phyloP scores from a whole-genome alignment of 805 yeast genomes.

The Candida hungchunana region DNA sequence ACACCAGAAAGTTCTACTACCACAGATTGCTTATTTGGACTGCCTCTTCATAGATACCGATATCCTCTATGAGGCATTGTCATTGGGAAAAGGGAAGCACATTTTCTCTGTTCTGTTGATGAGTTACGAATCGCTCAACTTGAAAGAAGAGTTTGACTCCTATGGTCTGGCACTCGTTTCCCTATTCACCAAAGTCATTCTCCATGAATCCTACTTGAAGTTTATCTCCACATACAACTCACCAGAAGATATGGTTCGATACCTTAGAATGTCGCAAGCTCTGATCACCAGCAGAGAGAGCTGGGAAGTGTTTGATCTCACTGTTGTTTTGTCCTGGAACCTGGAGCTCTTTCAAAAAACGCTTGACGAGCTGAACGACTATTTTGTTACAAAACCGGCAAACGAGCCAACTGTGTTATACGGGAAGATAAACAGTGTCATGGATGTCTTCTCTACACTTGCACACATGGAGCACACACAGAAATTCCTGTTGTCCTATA shows the following conservation, averaged over 20 bases:
- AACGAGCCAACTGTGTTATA: slow-evolving; percentile 26
- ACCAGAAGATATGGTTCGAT: slow-evolving; percentile 14
- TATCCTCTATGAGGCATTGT: slow-evolving; percentile 17
- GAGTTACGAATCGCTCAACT: slow-evolving; percentile 19
- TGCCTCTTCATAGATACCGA: slow-evolving; percentile 15
- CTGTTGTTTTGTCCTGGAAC: slow-evolving; percentile 37
- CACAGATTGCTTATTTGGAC: slow-evolving; percentile 15
- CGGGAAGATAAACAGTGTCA: slow-evolving; percentile 23
- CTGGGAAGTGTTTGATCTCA: slow-evolving; percentile 36
- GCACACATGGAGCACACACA: slow-evolving; percentile 32
- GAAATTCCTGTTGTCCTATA: slow-evolving; percentile 32
- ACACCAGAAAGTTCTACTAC: slow-evolving; percentile 7
- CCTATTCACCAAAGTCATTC: slow-evolving; percentile 27
- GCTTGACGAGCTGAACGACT: slow-evolving; percentile 19
- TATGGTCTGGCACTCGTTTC: slow-evolving; percentile 24
- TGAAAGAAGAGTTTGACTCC: slow-evolving; percentile 13
- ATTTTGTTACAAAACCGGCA: slow-evolving; percentile 20
- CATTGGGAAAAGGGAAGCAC: slow-evolving; percentile 19
- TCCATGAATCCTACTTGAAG: slow-evolving; percentile 34
- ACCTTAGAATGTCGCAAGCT: slow-evolving; percentile 28
- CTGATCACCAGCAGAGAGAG: slow-evolving; percentile 32
- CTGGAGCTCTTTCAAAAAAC: slow-evolving; percentile 29
- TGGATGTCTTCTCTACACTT: slow-evolving; percentile 33
- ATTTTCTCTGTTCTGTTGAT: slow-evolving; percentile 12
- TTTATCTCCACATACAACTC: slow-evolving; percentile 23